Base-by-base conservation (phyloP, 2,329 filamentous ascomycete species). In the Chaetomiaceae sp. region DNA sequence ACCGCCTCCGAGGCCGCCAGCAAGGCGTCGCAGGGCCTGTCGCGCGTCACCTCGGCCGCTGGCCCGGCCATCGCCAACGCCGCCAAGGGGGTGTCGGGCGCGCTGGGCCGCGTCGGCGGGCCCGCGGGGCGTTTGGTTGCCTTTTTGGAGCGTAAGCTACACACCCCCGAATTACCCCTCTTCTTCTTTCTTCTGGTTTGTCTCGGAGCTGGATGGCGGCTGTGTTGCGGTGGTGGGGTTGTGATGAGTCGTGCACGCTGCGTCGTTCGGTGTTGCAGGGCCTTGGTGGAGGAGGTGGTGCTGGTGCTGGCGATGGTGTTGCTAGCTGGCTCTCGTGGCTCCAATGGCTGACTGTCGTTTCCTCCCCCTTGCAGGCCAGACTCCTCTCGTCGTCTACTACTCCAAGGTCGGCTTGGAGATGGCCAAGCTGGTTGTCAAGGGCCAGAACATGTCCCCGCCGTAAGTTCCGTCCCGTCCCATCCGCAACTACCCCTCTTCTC, bases 371-470 rank as follows among this genome's bases (percentile, higher is more conserved):
- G 38, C 64, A 96, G 91, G 83, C 68, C 78, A 93, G 73, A 80
- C 90, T 58, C 93, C 93, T 59, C 83, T 83, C 53, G 84, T 89
- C 55, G 65, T 94, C 65, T 96, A 96, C 81, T 98, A 97, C 77
- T 83, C 84, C 62, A 86, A 83, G 68, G 91, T 97, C 64, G 86
- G 78, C 60, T 72, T 90, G 56, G 93, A 98, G 76, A 76, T 97
- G 51, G 79, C 78, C 65, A 95, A 87, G 78, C 78, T 96, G 58
- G 81, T 97, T 58, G 88, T 89, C 75, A 80, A 81, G 61, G 83
- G 82, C 68, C 89, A 91, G 71, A 87, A 86, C 74, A 96, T 98
- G 89, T 75, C 78, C 65, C 89, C 88, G 71, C 93, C 93, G 93
- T 98, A 86, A 82, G 90, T 75, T 26, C 27, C n/a, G n/a, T 14